Base-by-base conservation (phyloP, 2,329 filamentous ascomycete genomes). In the Aspergillus calidoustus region DNA sequence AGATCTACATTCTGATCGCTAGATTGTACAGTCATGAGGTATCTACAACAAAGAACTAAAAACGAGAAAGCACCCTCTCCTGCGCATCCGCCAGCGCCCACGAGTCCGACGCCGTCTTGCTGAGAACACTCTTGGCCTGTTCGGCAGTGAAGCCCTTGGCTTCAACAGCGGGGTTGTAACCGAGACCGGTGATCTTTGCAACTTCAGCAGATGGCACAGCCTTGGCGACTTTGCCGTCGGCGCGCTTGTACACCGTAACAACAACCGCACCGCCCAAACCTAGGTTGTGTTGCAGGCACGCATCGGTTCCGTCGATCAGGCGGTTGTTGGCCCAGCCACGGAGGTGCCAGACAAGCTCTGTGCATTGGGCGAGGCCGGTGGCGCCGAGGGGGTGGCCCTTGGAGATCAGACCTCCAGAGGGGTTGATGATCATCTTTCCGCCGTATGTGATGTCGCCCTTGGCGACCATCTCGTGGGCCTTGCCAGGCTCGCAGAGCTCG, bases 281-380 rank as follows among this genome's bases (percentile, higher is more conserved):
- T 1, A 98, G 84, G 74, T 98, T 98, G 76, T 98, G 95, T 82
- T 97, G 93, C 66, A 98, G 81, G 60, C 90, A 91, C 61, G 87
- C 87, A 64, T 81, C 86, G 0, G 93, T 95, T 61, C 84, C 83
- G 22, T 86, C 81, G 1, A 91, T 84, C 17, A 87, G 81, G 46
- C 94, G 86, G 82, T 97, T 97, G 79, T 95, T 97, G 22, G 94
- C 94, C 94, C 94, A 97, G 13, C 94, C 94, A 66, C 94, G 87
- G 70, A 98, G 83, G 74, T 98, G 94, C 94, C 94, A 98, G 30
- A 96, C 91, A 13, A 98, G 83, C 81, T 98, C 94, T 5, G 94
- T 92, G 74, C 93, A 97, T 80, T 98, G 94, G 13, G 94, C 95
- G 56, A 98, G 85, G n/a, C 95, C 94, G 0, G 92, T 96, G 0